Evolutionary conservation across 2,329 filamentous ascomycete species (phyloP), one percentile per base, ranked within the genome.

Genomic region (Hypomyces rosellus): DNA sequence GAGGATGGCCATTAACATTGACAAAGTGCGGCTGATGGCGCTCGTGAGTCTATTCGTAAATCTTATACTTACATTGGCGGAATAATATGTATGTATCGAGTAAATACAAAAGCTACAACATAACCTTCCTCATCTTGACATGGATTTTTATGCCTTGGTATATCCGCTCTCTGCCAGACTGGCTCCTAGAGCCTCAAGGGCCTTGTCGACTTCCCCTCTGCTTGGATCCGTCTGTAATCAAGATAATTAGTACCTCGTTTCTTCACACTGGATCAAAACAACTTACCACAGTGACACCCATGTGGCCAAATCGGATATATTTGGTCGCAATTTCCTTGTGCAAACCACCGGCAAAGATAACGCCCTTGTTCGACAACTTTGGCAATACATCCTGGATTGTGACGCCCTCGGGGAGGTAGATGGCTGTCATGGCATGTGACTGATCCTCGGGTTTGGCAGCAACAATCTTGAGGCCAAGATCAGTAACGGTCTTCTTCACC

Each of bases 341-440:
- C 61, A 99, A 79, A 54, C 93, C 93, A 53, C 90, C 93, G 20
- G 93, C 93, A 66, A 97, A 97, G 53, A 99, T 82, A 38, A 99
- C 88, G 30, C 90, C 90, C 69, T 87, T 91, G 74, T 88, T 88
- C 55, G 89, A 70, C 55, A 99, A 74, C 65, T 83, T 90, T 12
- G 93, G 91, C 48, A 99, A 77, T 34, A 99, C 76, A 57, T 96
- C 88, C 2, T 90, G 80, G 30, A 87, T 85, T 60, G 85, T 84
- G 48, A 97, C 74, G 38, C 79, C 85, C 54, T 97, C 89, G 2
- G 93, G 93, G 49, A 99, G 79, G 70, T 93, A 96, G 59, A 99
- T 93, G 52, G 93, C 92, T 3, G 93, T 99, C 93, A 99, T 99
- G 62, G 88, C 90, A 68, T 95, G 92, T 39, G 93, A 90, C 73